phyloP scores from a whole-genome alignment of 164 flowering plant genomes.

The Chimonanthus praecox region DNA sequence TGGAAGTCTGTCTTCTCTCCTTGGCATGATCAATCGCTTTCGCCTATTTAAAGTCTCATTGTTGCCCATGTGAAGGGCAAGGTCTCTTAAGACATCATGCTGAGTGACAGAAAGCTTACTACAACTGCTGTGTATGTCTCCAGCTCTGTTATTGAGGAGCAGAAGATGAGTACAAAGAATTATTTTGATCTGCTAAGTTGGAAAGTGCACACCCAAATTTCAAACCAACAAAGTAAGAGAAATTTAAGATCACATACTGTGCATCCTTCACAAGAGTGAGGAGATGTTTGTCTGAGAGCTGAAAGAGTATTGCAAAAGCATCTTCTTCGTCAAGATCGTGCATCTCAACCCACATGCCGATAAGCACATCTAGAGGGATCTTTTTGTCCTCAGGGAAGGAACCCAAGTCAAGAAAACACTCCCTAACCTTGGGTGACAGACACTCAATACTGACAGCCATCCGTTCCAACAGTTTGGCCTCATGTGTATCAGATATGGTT shows the following conservation, averaged over 20 bases:
- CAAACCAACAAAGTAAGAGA: background rate
- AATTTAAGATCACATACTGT: slow-evolving; percentile 28
- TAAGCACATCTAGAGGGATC: slow-evolving; percentile 40
- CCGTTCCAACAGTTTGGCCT: slow-evolving; percentile 45
- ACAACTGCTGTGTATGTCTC: slow-evolving; percentile 53
- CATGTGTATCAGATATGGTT: slow-evolving; percentile 56
- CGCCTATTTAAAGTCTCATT: slow-evolving; percentile 32
- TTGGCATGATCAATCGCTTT: slow-evolving; percentile 58
- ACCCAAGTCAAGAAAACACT: slow-evolving; percentile 55
- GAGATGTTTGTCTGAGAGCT: slow-evolving; percentile 17
- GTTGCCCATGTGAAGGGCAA: slow-evolving; percentile 56
- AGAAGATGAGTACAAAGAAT: background rate
- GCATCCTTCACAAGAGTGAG: slow-evolving; percentile 29
- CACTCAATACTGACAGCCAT: slow-evolving; percentile 47
- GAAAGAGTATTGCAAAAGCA: slow-evolving; percentile 10
- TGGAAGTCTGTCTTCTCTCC: slow-evolving; percentile 51
- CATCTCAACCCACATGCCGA: slow-evolving; percentile 41
- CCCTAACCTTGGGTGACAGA: slow-evolving; percentile 43
- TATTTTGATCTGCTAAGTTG: background rate
- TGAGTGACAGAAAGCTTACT: slow-evolving; percentile 58
- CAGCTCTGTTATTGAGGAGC: slow-evolving; percentile 35
- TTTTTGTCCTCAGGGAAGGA: slow-evolving; percentile 52
- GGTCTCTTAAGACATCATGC: slow-evolving; percentile 75
- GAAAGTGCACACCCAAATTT: background rate
- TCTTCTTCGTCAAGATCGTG: slow-evolving; percentile 14